These are phyloP conservation scores for Globisporangium uncinulatum DNA, from an alignment of 352 stramenopile genomes.

Conservation along the genomic window DNA sequence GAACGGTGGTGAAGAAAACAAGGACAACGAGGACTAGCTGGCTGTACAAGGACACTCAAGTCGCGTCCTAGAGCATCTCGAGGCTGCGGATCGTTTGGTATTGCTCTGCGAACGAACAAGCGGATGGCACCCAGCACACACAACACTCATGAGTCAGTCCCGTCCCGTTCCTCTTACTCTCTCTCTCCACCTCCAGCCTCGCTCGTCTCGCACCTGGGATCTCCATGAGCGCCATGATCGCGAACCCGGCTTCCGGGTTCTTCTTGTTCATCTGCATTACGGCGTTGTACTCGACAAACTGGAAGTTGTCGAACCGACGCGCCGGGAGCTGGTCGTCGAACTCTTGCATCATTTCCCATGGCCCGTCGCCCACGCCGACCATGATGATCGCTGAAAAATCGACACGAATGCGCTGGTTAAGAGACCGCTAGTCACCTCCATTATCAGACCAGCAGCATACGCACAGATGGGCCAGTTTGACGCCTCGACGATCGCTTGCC, in stretches of 20 bases:
- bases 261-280: slow-evolving; percentile 62
- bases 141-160: neutral
- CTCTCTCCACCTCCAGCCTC: no score
- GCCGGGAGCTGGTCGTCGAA: slow-evolving; percentile 66
- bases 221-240: slow-evolving; percentile 68
- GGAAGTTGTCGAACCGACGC: slow-evolving; percentile 79
- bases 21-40: no score
- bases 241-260: slow-evolving; percentile 63
- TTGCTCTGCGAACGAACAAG: slow-evolving; percentile 30
- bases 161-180: neutral
- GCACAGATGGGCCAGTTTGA: slow-evolving; percentile 61
- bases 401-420: neutral
- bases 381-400: slow-evolving; percentile 35
- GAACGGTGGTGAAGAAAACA: no score
- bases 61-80: slow-evolving; percentile 25
- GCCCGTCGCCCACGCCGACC: slow-evolving; percentile 70
- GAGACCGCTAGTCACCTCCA: neutral
- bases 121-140: neutral
- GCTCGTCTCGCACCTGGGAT: slow-evolving; percentile 42
- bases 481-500: slow-evolving; percentile 55
- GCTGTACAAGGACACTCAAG: neutral
- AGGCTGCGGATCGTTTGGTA: slow-evolving; percentile 49
- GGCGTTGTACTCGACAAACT: slow-evolving; percentile 71
- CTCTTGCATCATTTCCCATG: slow-evolving; percentile 74
- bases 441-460: slow-evolving; percentile 2